Evolutionary conservation across 257 asterid species (phyloP), one percentile per base, ranked within the genome.

Genomic region (Eucommia ulmoides): DNA sequence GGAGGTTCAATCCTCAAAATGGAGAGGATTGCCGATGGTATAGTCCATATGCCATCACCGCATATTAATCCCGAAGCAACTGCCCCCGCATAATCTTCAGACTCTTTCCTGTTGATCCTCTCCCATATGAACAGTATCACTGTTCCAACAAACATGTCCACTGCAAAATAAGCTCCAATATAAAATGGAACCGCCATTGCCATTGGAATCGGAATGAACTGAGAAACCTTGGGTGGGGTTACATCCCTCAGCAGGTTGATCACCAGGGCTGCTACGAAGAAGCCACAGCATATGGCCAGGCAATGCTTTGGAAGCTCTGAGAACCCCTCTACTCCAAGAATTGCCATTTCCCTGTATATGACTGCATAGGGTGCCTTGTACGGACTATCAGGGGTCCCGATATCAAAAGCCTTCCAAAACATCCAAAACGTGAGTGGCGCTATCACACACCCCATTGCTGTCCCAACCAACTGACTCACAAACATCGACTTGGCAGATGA

Each of bases 401-500:
- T 80, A 55, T 88, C 94, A 3, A 88, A 88, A 17, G 97, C 97
- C 1, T 38, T 74, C 97, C 97, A 88, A 54, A 76, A 88, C 70
- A 88, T 14, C 93, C 95, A 88, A 59, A 88, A 88, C n/a, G 96
- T 88, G 63, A 88, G 81, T 25, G 97, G 96, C 1, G 97, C 97
- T 46, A 88, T 76, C 52, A 88, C 72, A 42, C 96, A 88, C 53
- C 94, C 97, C 96, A 88, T 84, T 42, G 87, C 94, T 3, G 97
- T 88, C 54, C 97, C 97, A 2, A 84, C 71, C 22, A 88, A 23
- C 66, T 88, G 97, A 65, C 96, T 88, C 52, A 88, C 89, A 46
- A 88, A 88, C 97, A 88, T 88, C 1, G 97, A 88, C 38, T 75
- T 82, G 3, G 96, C 91, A n/a, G 97, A 88, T 20, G 97, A 88